Base-by-base conservation (phyloP, 1,284 basidiomycete genomes). In the Sanghuangporus baumii region DNA sequence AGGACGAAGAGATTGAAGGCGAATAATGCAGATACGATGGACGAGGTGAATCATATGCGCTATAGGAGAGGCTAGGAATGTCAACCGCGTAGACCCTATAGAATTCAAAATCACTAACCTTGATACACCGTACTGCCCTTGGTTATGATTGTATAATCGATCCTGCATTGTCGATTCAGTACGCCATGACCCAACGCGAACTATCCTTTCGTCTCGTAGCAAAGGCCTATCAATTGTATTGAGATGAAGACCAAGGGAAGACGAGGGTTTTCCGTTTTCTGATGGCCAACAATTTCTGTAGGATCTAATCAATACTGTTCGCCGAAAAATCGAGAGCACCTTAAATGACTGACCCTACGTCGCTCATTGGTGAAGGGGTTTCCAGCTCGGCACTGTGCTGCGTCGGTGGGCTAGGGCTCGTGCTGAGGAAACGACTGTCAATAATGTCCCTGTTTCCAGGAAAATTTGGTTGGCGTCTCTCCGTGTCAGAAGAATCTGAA, bases 371-470 rank as follows among this genome's bases (percentile, higher is more conserved):
- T 3, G 61, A 57, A 16, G 59, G 52, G 0, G 51, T 59, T 20
- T 58, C 52, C 6, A 61, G 55, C 20, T 61, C 55, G 18, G 55
- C 12, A 20, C 48, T 61, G 36, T 57, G 62, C 18, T 43, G 58
- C n/a, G 47, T 56, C 11, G 50, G 51, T 6, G 62, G 62, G 34
- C 59, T 65, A 12, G 63, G 59, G 41, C 63, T 64, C 16, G 40
- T 41, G 26, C 55, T 58, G 36, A 60, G 48, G 18, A 14, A 37
- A 37, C 20, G 37, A 14, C 26, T 23, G 36, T 61, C 63, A 11
- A 65, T 65, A 20, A 65, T 65, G 38, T 65, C 55, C 46, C 63
- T 57, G 46, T 61, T 58, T 1, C 63, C 63, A 3, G 63, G 63
- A 40, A 65, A 65, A 47, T 46, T 57, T 48, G 63, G 63, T 34